Evolutionary conservation across 495 filamentous ascomycete genomes (phyloP).

Genomic region (Podospora sp.): DNA sequence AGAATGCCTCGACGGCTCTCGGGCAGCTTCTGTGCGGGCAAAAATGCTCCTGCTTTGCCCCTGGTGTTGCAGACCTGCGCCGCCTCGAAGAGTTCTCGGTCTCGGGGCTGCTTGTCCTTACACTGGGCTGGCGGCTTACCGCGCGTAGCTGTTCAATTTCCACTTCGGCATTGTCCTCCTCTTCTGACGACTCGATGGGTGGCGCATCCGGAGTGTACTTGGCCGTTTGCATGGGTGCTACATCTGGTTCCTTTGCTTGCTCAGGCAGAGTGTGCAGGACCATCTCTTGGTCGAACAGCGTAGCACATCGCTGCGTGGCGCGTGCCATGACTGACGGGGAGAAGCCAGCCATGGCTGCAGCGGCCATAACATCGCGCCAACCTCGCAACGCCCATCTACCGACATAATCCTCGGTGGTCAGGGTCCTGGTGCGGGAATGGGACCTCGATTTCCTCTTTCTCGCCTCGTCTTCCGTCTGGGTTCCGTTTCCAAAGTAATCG

Average conservation of each 20-base stretch:
- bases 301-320: conserved; percentile 67
- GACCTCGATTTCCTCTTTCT: conserved; percentile 8
- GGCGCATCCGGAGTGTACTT: conserved; percentile 41
- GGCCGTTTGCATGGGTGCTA: conserved; percentile 13
- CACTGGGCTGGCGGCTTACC: conserved; percentile 30
- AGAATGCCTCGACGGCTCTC: conserved; percentile 24
- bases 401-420: conserved; percentile 17
- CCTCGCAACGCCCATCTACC: conserved; percentile 58
- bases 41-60: background rate
- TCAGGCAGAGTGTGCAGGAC: conserved; percentile 59
- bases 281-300: conserved; percentile 69
- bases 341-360: conserved; percentile 72
- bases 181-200: conserved; percentile 38
- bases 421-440: background rate
- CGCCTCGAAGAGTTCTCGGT: background rate
- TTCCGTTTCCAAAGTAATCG: conserved; percentile 3
- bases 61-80: conserved; percentile 10
- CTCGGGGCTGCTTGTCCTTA: background rate
- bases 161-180: conserved; percentile 32
- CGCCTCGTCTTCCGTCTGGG: conserved; percentile 5
- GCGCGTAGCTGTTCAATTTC: conserved; percentile 19
- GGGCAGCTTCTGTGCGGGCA: conserved; percentile 28
- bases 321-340: conserved; percentile 61
- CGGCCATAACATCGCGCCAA: conserved; percentile 78
- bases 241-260: conserved; percentile 28